Evolutionary conservation across 768 basidiomycete species (phyloP).

Genomic region (Boletus bicolor): DNA sequence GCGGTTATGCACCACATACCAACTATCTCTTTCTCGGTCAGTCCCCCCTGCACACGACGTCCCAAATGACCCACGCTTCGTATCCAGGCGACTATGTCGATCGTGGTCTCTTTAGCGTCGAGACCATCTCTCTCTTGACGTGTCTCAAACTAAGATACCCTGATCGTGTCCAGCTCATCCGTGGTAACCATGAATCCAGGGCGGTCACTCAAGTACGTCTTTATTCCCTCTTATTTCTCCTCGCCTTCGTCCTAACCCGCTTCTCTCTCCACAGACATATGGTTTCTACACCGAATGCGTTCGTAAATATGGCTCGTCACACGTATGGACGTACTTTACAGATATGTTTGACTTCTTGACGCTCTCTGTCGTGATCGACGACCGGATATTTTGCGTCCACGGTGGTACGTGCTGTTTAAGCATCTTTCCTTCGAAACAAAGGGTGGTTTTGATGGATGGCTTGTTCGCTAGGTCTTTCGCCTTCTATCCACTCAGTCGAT

Average conservation of each 20-base stretch:
- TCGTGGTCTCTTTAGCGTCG: constrained; percentile 94
- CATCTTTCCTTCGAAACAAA: background rate
- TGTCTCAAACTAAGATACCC: constrained; percentile 97
- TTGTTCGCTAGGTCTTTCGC: constrained; percentile 71
- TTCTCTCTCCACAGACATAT: constrained; percentile 65
- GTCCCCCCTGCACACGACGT: constrained; percentile 24
- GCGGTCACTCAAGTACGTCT: constrained; percentile 92
- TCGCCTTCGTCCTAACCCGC: constrained; percentile 15
- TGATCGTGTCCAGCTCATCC: constrained; percentile 91
- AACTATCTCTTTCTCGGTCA: constrained; percentile 97
- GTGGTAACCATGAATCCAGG: constrained; percentile 96
- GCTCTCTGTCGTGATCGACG: constrained; percentile 95
- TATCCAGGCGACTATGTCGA: constrained; percentile 94
- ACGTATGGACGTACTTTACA: constrained; percentile 99
- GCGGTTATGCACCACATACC: constrained; percentile 92
- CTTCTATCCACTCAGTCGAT: constrained; percentile 98
- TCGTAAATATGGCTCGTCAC: constrained; percentile 92
- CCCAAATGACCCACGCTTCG: constrained; percentile 5
- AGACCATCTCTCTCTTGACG: constrained; percentile 95
- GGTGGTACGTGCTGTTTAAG: constrained; percentile 58
- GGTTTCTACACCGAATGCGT: constrained; percentile 99
- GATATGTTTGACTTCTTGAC: constrained; percentile 99
- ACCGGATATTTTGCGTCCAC: constrained; percentile 98
- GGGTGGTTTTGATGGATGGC: constrained; percentile 1
- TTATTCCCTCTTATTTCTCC: background rate